phyloP scores from a whole-genome alignment of 257 asterid genomes.

The Linaria vulgaris region DNA sequence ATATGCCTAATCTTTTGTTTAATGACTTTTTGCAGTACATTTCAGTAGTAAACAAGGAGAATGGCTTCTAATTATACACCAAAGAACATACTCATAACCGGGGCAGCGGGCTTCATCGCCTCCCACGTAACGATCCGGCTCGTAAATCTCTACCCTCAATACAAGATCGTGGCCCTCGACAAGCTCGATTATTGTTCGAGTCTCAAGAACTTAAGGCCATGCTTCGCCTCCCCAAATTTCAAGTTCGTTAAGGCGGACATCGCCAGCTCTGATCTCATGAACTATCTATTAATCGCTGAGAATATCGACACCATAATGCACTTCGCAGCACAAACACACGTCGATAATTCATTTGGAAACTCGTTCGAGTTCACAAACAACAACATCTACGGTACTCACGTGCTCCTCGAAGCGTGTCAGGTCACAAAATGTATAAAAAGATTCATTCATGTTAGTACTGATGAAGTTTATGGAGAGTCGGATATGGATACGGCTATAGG shows the following conservation, averaged over 20 bases:
- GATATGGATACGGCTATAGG: constrained; percentile 14
- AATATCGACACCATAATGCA: constrained; percentile 28
- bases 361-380: constrained; percentile 27
- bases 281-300: constrained; percentile 19
- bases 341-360: constrained; percentile 29
- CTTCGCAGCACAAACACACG: constrained; percentile 34
- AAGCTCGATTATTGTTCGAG: constrained; percentile 34
- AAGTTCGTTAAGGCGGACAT: constrained; percentile 29
- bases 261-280: constrained; percentile 23
- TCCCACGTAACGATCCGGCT: constrained; percentile 20
- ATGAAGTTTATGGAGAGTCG: constrained; percentile 25
- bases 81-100: constrained; percentile 30
- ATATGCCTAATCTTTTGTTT: not conserved
- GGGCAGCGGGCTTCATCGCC: constrained; percentile 30
- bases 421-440: constrained; percentile 20
- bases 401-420: constrained; percentile 30
- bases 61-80: constrained; percentile 13
- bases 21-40: not conserved
- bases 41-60: not conserved
- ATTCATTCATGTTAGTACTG: constrained; percentile 30
- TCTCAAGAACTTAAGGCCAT: constrained; percentile 23
- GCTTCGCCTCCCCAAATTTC: constrained; percentile 25
- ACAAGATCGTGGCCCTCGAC: constrained; percentile 28
- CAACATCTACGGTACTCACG: constrained; percentile 28
- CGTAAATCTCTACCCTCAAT: constrained; percentile 15